A percentile compares a stretch with the other conserved stretches of the same genome.
phyloP scores from a whole-genome alignment of 352 stramenopile genomes.

The Pythium pectinolyticum region DNA sequence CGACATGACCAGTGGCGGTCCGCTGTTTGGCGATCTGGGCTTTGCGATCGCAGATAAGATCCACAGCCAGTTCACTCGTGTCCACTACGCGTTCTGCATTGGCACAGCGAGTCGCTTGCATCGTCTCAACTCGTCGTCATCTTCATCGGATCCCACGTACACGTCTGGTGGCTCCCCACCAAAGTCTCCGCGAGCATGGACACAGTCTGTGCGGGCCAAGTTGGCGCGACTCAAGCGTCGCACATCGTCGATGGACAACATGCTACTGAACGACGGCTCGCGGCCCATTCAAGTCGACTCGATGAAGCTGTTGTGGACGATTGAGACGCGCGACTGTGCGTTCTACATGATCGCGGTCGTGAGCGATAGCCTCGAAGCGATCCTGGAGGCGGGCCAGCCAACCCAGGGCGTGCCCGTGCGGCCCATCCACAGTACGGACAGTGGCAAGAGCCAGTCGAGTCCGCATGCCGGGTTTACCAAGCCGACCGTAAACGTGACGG shows the following conservation, averaged over 20 bases:
- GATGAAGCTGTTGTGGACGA: conserved; percentile 79
- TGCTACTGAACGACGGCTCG: conserved; percentile 67
- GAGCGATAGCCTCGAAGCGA: conserved; percentile 46
- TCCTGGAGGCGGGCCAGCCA: conserved; percentile 39
- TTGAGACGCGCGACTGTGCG: conserved; percentile 68
- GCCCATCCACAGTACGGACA: neutral
- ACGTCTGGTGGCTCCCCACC: conserved; percentile 22
- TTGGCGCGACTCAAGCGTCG: conserved; percentile 55
- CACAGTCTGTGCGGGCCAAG: conserved; percentile 53
- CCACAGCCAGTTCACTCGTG: conserved; percentile 48
- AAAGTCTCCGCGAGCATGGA: conserved; percentile 46
- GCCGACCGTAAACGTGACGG: no score
- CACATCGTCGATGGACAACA: conserved; percentile 72
- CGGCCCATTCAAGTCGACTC: conserved; percentile 80
- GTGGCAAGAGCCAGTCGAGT: neutral
- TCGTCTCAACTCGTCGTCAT: conserved; percentile 27
- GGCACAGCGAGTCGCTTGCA: conserved; percentile 23
- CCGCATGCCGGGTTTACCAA: no score
- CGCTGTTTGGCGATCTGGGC: conserved; percentile 27
- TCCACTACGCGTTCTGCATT: conserved; percentile 49
- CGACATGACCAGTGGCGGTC: conserved; percentile 23
- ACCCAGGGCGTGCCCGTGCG: neutral
- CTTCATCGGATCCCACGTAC: neutral
- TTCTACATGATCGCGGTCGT: conserved; percentile 71
- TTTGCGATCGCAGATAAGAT: conserved; percentile 37